Evolutionary conservation across 345 rosid species (phyloP), one percentile per base, ranked within the genome.

Genomic region (Aquilaria malaccensis): DNA sequence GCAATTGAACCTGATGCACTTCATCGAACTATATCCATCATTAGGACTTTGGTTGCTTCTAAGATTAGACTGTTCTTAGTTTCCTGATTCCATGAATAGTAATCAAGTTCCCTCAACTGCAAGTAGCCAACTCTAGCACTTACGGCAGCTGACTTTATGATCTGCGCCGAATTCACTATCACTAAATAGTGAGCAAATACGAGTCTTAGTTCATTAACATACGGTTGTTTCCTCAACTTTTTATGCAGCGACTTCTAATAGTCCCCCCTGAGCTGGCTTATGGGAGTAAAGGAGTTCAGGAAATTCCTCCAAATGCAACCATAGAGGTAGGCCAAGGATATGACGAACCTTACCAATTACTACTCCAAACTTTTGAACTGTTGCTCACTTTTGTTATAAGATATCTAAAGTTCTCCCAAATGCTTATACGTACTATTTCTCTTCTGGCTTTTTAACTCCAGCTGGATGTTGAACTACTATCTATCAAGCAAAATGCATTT

Each of bases 301-400:
- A 88, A 76, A 92, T 92, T 67, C 96, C 98, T 73, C 98, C 96
- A 56, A 86, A 92, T 76, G 98, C 95, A 67, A 92, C 96, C 43
- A 92, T 91, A 51, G 98, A 86, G 92, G 98, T 91, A 74, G 48
- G 22, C 55, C n/a, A 1, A 52, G 55, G 11, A 52, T 14, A 30
- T 15, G 13, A 52, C 4, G 55, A 14, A 22, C 30, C 13, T 7
- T 52, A 52, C 14, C 31, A 56, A 4, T 32, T 33, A n/a, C 30
- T 57, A 30, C 15, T 13, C 41, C 4, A 7, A 7, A 56, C 11
- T 9, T n/a, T 9, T n/a, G 2, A n/a, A 14, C 10, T 12, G 10
- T 59, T 51, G 33, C 9, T n/a, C 41, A 15, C 51, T 30, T 43
- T 56, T 56, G 67, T 48, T 15, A 33, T 43, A 2, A 52, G 32